Conservation (phyloP, 2,329 filamentous ascomycete species). For the Calonectria pteridis region DNA sequence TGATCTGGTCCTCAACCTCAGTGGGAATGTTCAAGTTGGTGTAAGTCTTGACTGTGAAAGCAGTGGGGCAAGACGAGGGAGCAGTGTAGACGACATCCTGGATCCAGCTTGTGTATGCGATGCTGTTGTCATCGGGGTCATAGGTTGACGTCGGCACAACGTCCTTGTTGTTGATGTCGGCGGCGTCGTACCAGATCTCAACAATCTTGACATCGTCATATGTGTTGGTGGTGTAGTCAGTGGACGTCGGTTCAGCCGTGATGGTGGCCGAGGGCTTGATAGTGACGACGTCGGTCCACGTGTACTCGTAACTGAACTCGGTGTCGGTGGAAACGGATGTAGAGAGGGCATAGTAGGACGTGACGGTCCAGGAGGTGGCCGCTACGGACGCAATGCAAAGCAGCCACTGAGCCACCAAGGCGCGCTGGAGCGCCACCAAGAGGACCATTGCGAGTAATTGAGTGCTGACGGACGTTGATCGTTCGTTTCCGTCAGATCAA, state of each 20-base stretch:
- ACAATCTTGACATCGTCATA: conserved; percentile 35
- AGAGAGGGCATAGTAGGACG: conserved; percentile 31
- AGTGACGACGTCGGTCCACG: conserved; percentile 18
- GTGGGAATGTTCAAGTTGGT: neutral
- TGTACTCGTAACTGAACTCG: conserved; percentile 19
- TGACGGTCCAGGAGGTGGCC: conserved; percentile 32
- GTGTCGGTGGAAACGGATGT: conserved; percentile 21
- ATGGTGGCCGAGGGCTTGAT: conserved; percentile 28
- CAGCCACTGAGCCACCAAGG: conserved; percentile 13
- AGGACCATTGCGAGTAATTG: conserved; percentile 5
- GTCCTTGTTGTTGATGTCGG: conserved; percentile 23
- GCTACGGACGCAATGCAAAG: neutral
- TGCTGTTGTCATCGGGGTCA: neutral
- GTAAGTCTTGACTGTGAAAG: conserved; percentile 42
- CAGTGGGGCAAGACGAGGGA: conserved; percentile 44
- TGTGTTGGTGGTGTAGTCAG: conserved; percentile 17
- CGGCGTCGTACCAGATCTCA: conserved; percentile 27
- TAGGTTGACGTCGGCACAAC: conserved; percentile 24
- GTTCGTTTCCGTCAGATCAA: neutral
- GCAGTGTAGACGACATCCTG: conserved; percentile 41
- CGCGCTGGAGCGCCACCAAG: neutral
- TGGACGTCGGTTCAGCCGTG: conserved; percentile 12
- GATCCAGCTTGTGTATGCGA: conserved; percentile 29
- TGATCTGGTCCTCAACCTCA: conserved; percentile 21
- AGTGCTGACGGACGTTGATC: neutral